Evolutionary conservation across 371 early-diverging fungal genomes (phyloP), one percentile per base, ranked within the genome.

Genomic region (Zopfochytrium polystomum): DNA sequence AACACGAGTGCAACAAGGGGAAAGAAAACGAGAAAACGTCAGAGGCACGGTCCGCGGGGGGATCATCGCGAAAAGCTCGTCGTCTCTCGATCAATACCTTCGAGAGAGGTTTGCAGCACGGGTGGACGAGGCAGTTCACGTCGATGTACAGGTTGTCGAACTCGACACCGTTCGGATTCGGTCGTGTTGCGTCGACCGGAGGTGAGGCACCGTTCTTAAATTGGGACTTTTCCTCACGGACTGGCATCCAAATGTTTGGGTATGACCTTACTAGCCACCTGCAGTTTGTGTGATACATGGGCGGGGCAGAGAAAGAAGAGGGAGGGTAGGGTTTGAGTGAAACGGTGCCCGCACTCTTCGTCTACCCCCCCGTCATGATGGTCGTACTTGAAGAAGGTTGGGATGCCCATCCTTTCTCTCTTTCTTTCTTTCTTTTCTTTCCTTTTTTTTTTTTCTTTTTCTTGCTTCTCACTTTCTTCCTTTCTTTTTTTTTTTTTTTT

Each of bases 61-160:
- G n/a, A n/a, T n/a, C n/a, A n/a, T n/a, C n/a, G n/a, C n/a, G n/a
- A n/a, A n/a, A n/a, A 20, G 33, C 2, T 50, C 35, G n/a, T n/a
- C n/a, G n/a, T n/a, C n/a, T 29, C 25, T 1, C 25, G 23, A 18
- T 44, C 90, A 72, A 91, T 90, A 64, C 87, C 74, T 92, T 90
- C 65, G 87, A 85, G 66, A 93, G 92, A 2, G 96, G 95, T 68
- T 98, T 95, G 66, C 91, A 91, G 75, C 99, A 99, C 33, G 93
- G 94, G 75, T 99, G 99, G 73, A 99, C 92, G 80, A 99, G 95
- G 31, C 97, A 99, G 76, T 99, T 99, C 93, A 99, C 95, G 71
- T 99, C 99, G 59, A 99, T 76, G 75, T 99, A 99, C 34, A 99
- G 79, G 75, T 93, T 94, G 76, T 99, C 99, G 64, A 87, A 87